A percentile compares a stretch with the other conserved stretches of the same genome.
Evolutionary conservation across 352 stramenopile genomes (phyloP).

Genomic region (Phytophthora constricta): DNA sequence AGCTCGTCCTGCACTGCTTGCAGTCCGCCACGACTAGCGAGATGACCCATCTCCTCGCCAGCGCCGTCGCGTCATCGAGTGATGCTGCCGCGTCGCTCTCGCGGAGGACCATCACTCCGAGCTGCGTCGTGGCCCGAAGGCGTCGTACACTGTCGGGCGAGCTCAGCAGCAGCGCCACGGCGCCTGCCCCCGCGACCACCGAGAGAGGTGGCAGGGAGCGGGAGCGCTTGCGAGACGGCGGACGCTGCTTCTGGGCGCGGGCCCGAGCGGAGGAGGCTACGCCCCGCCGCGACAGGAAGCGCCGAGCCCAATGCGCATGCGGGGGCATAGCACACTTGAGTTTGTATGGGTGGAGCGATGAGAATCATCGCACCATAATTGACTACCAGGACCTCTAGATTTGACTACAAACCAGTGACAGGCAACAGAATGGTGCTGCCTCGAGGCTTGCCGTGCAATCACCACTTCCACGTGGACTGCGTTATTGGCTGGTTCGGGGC

Average conservation of each 20-base stretch:
- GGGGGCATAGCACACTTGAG: constrained; percentile 10
- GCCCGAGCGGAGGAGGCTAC: background rate
- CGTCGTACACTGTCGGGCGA: constrained; percentile 8
- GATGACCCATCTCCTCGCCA: constrained; percentile 16
- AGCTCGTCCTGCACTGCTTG: constrained; percentile 31
- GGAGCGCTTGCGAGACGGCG: constrained; percentile 14
- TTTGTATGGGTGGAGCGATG: background rate
- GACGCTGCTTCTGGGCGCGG: background rate
- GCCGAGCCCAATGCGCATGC: constrained; percentile 12
- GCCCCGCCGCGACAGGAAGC: constrained; percentile 19
- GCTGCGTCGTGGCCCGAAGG: constrained; percentile 37
- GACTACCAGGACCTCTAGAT: too few relatives aligned
- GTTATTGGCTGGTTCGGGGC: constrained; percentile 75
- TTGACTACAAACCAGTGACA: too few relatives aligned
- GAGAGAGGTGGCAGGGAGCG: constrained; percentile 24
- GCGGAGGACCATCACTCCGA: constrained; percentile 34
- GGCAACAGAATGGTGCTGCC: too few relatives aligned
- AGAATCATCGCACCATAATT: background rate
- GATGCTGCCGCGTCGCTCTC: constrained; percentile 26
- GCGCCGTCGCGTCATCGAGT: constrained; percentile 5
- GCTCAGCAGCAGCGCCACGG: constrained; percentile 21
- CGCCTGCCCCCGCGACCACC: constrained; percentile 20
- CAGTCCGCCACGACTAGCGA: constrained; percentile 22
- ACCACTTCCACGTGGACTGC: constrained; percentile 77
- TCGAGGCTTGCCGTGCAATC: constrained; percentile 54